Evolutionary conservation across 306 rosid genomes (phyloP).

Genomic region (Crataegus laevigata): DNA sequence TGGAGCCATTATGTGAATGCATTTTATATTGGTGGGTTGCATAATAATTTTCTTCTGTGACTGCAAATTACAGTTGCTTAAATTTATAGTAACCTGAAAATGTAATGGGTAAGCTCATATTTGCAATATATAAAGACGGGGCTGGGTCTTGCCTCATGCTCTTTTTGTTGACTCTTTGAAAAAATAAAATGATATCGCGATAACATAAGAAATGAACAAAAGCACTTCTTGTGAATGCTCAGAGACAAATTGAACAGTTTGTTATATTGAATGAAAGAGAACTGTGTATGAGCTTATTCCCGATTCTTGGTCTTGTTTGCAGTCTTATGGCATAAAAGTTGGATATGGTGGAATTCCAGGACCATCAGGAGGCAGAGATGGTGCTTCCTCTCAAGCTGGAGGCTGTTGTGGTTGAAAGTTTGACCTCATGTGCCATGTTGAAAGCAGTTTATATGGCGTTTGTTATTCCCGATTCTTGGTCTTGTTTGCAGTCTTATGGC

Average conservation of each 20-base stretch:
- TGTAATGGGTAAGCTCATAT: not conserved
- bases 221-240: not conserved
- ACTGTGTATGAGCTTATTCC: slow-evolving; percentile 9
- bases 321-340: slow-evolving; percentile 97
- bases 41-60: not conserved
- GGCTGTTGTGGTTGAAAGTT: slow-evolving; percentile 76
- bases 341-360: slow-evolving; percentile 98
- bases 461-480: slow-evolving; percentile 4
- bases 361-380: slow-evolving; percentile 94
- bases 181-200: not conserved
- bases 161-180: not conserved
- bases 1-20: not conserved
- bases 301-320: slow-evolving; percentile 28
- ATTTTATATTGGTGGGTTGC: not conserved
- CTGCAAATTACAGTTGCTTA: not conserved
- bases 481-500: slow-evolving; percentile 79
- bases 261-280: not conserved
- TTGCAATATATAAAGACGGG: not conserved
- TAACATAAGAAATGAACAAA: not conserved
- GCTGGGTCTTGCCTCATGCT: not conserved
- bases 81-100: not conserved
- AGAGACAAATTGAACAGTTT: not conserved
- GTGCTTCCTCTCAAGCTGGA: slow-evolving; percentile 70
- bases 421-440: slow-evolving; percentile 12
- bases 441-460: slow-evolving; percentile 16